A percentile compares a stretch with the other conserved stretches of the same genome.
Conservation (phyloP, 192 early-diverging fungal species). For the Mortierella claussenii region DNA sequence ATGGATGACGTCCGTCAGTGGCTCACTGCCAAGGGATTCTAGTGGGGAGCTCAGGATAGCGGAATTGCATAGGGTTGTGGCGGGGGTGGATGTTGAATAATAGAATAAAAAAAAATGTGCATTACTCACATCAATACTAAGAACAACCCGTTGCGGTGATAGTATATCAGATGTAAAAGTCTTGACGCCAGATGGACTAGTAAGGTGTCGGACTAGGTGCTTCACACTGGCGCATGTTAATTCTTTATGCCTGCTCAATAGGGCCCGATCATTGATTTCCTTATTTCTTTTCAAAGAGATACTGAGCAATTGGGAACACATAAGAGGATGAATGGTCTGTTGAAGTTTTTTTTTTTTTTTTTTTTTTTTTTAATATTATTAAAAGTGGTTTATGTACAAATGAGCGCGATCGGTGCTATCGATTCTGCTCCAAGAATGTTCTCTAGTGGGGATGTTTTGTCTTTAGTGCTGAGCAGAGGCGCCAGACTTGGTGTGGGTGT, state of each 20-base stretch:
- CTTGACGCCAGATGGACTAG: background rate
- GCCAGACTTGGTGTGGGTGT: slow-evolving; percentile 47
- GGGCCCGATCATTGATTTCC: too few relatives aligned
- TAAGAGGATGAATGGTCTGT: background rate
- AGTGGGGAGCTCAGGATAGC: too few relatives aligned
- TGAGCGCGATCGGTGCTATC: too few relatives aligned
- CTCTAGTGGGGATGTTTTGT: too few relatives aligned
- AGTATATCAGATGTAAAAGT: background rate
- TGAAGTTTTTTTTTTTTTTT: background rate
- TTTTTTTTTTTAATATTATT: too few relatives aligned
- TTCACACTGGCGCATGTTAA: background rate
- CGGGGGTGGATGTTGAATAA: background rate
- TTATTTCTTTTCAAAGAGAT: too few relatives aligned
- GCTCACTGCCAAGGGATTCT: slow-evolving; percentile 57
- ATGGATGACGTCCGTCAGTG: slow-evolving; percentile 51
- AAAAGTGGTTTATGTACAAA: too few relatives aligned
- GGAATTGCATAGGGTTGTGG: too few relatives aligned
- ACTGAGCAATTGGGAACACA: too few relatives aligned
- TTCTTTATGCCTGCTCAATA: too few relatives aligned
- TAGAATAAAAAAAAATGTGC: background rate
- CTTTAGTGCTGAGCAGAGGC: slow-evolving; percentile 16
- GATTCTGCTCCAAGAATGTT: too few relatives aligned
- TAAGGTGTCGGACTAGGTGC: background rate
- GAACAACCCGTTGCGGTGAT: background rate
- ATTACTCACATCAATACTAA: background rate